phyloP scores from a whole-genome alignment of 2,329 filamentous ascomycete genomes.

The Lasiodiplodia gonubiensis region DNA sequence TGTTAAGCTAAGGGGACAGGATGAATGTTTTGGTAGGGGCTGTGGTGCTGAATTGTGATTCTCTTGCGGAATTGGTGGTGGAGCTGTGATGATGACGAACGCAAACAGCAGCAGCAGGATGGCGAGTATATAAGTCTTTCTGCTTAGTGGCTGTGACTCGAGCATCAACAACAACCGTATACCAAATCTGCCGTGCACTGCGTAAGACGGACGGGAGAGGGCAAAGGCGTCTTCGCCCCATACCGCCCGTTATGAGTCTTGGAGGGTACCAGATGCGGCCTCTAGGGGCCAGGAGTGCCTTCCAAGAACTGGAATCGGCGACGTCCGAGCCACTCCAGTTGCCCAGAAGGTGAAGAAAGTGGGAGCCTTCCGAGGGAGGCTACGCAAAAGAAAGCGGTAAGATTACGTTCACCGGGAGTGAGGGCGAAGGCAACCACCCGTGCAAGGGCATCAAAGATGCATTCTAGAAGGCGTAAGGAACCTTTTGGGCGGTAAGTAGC shows the following conservation, averaged over 20 bases:
- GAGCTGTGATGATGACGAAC: neutral
- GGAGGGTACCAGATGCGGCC: neutral
- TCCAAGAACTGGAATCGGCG: neutral
- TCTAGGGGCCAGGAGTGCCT: neutral
- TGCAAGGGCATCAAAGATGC: neutral
- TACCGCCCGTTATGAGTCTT: conserved; percentile 12
- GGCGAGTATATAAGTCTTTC: neutral
- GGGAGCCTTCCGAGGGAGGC: neutral
- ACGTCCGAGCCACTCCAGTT: conserved; percentile 4
- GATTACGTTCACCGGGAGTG: neutral
- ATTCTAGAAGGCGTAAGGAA: neutral
- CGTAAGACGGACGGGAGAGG: neutral
- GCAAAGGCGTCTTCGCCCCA: neutral
- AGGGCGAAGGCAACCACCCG: neutral
- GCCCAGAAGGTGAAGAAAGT: neutral
- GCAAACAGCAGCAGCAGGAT: neutral
- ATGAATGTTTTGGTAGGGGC: neutral
- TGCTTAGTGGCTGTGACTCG: neutral
- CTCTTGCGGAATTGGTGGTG: neutral
- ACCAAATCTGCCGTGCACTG: conserved; percentile 8
- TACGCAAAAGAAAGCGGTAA: neutral
- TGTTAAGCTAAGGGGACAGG: neutral
- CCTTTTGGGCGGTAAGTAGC: neutral
- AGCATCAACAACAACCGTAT: neutral
- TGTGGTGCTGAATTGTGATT: no score